These are phyloP conservation scores for Luffa aegyptiaca DNA, from an alignment of 306 rosid genomes.

Conservation along the genomic window DNA sequence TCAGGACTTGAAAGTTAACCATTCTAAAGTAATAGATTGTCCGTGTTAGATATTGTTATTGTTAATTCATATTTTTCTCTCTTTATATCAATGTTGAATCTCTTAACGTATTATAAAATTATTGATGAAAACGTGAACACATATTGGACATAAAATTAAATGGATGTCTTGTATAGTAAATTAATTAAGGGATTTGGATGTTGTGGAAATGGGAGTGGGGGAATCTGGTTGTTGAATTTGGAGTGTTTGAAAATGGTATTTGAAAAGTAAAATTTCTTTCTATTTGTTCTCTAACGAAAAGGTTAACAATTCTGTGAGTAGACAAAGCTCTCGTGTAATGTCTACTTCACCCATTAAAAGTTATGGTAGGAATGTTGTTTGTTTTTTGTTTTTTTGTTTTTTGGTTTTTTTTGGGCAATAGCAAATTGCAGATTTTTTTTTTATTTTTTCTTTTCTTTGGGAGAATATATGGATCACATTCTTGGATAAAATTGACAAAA, in stretches of 20 bases:
- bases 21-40: too few relatives aligned
- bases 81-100: background rate
- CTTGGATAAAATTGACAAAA: background rate
- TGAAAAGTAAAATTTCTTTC: background rate
- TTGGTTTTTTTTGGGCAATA: background rate
- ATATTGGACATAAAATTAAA: too few relatives aligned
- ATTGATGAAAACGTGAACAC: background rate
- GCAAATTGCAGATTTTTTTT: background rate
- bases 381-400: background rate
- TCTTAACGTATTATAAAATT: background rate
- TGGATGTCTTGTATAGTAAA: too few relatives aligned
- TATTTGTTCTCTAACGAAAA: constrained; percentile 2
- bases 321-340: constrained; percentile 3
- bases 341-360: constrained; percentile 4
- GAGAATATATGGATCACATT: background rate
- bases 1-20: too few relatives aligned
- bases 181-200: background rate
- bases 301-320: background rate
- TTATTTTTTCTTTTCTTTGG: background rate
- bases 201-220: background rate
- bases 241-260: background rate
- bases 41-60: too few relatives aligned
- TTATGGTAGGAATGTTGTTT: constrained; percentile 6
- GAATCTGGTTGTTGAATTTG: background rate
- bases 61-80: too few relatives aligned